phyloP scores from a whole-genome alignment of 768 basidiomycete species.

The Rhodotorula taiwanensis region DNA sequence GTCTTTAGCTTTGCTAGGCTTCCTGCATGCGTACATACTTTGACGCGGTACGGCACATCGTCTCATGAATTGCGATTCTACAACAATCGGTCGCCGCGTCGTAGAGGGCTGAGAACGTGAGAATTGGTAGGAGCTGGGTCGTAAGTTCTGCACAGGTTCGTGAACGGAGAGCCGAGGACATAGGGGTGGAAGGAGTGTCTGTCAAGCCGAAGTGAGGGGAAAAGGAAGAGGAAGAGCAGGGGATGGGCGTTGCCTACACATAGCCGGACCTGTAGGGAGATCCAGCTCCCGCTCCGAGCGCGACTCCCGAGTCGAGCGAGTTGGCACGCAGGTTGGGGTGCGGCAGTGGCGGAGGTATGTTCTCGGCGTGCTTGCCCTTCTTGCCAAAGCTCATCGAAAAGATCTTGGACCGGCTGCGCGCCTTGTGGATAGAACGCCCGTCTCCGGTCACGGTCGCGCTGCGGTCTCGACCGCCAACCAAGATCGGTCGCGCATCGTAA shows the following conservation, averaged over 20 bases:
- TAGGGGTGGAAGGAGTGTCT: background rate
- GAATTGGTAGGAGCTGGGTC: background rate
- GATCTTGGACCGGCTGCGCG: slow-evolving; percentile 4
- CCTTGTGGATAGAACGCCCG: background rate
- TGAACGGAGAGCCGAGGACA: background rate
- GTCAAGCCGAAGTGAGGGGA: background rate
- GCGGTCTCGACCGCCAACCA: background rate
- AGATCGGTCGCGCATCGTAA: background rate
- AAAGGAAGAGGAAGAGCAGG: background rate
- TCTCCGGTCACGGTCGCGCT: background rate
- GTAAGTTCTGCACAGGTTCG: too few species aligned
- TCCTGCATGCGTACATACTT: too few species aligned
- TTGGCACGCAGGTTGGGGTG: background rate
- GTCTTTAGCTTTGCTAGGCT: too few species aligned
- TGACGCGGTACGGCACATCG: too few species aligned
- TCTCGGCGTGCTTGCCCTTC: background rate
- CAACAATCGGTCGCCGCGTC: background rate
- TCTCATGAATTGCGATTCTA: background rate
- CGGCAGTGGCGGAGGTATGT: background rate
- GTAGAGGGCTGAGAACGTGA: background rate
- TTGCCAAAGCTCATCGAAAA: slow-evolving; percentile 8
- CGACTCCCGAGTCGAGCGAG: slow-evolving; percentile 2
- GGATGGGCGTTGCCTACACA: background rate
- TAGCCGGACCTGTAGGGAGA: background rate
- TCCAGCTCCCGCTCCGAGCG: background rate